These are phyloP conservation scores for Kuraishia molischiana DNA, from an alignment of 805 yeast genomes.

Conservation along the genomic window DNA sequence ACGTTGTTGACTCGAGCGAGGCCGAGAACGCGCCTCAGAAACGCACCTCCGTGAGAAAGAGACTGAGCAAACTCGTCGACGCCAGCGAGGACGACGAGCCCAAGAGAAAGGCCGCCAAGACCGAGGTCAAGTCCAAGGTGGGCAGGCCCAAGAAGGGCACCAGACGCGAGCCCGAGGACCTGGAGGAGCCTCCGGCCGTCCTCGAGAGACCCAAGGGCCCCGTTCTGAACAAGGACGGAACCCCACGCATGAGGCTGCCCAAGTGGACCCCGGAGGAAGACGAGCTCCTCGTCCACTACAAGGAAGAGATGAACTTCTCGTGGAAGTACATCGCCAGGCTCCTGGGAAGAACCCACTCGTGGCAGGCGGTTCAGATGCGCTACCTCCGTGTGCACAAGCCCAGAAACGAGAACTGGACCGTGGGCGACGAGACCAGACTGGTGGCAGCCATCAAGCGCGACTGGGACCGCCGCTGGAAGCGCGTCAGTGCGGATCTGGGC, in stretches of 20 bases:
- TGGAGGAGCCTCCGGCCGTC: too few species aligned
- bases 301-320: constrained; percentile 24
- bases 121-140: background rate
- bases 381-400: constrained; percentile 29
- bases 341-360: constrained; percentile 22
- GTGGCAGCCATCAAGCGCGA: constrained; percentile 22
- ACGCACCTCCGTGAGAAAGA: too few species aligned
- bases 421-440: constrained; percentile 22
- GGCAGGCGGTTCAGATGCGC: constrained; percentile 40
- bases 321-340: constrained; percentile 28
- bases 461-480: constrained; percentile 30
- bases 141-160: background rate
- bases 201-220: too few species aligned
- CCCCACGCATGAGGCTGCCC: constrained; percentile 1
- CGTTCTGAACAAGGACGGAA: too few species aligned
- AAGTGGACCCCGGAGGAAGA: constrained; percentile 27
- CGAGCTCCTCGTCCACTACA: constrained; percentile 23
- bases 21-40: too few species aligned
- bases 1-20: too few species aligned
- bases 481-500: constrained; percentile 23
- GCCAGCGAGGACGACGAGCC: background rate
- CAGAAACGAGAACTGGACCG: constrained; percentile 23
- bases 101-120: background rate
- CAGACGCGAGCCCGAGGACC: background rate
- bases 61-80: too few species aligned